These are phyloP conservation scores for Kazachstania sp. DNA, from an alignment of 1,139 yeast species.

Conservation along the genomic window DNA sequence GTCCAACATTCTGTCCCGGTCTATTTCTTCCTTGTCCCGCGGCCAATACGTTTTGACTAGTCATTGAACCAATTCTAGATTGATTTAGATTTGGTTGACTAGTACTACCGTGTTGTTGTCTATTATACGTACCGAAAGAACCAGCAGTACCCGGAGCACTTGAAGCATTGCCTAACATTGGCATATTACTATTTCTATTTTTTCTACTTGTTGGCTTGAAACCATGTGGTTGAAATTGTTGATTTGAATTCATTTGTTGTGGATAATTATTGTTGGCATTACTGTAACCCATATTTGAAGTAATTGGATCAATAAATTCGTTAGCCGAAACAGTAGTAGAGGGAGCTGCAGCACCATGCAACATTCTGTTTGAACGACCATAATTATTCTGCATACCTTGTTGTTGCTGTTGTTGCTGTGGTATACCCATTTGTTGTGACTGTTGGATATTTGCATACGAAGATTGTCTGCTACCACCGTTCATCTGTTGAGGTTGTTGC, in stretches of 20 bases:
- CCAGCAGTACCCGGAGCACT: constrained; percentile 10
- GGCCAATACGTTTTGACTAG: constrained; percentile 9
- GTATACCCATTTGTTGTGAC: background rate
- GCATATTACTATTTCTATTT: constrained; percentile 30
- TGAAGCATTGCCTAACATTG: constrained; percentile 28
- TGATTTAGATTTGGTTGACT: constrained; percentile 9
- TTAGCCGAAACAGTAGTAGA: constrained; percentile 14
- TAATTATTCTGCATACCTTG: background rate
- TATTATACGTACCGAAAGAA: constrained; percentile 13
- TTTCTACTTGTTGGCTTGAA: constrained; percentile 32
- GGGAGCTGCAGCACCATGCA: constrained; percentile 24
- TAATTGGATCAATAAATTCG: constrained; percentile 17
- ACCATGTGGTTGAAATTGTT: constrained; percentile 16
- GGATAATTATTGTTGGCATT: constrained; percentile 7
- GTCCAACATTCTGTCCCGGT: constrained; percentile 5
- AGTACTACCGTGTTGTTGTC: constrained; percentile 6
- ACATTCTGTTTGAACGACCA: constrained; percentile 16
- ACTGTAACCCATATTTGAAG: constrained; percentile 7
- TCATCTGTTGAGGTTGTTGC: constrained; percentile 2
- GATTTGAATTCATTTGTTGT: background rate
- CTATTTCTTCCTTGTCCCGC: constrained; percentile 3
- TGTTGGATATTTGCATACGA: constrained; percentile 21
- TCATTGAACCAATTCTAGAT: constrained; percentile 19
- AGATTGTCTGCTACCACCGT: constrained; percentile 17
- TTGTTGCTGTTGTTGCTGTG: constrained; percentile 1